Evolutionary conservation across 495 filamentous ascomycete genomes (phyloP).

Genomic region (Entonaema liquescens): DNA sequence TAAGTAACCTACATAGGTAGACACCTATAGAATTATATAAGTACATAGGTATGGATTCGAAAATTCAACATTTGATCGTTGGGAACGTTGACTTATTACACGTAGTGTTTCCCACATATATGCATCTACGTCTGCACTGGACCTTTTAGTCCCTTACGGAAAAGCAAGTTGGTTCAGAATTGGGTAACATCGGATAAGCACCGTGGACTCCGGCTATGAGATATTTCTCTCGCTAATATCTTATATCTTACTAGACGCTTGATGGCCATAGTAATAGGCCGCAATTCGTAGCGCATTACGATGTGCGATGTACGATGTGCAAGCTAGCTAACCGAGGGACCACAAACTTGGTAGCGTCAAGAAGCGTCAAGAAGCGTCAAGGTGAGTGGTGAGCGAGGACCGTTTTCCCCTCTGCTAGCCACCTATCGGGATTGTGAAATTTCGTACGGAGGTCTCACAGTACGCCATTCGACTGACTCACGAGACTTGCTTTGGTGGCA

Average conservation of each 20-base stretch:
- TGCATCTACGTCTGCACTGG: neutral
- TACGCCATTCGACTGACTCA: conserved; percentile 7
- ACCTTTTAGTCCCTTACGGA: neutral
- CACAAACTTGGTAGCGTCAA: neutral
- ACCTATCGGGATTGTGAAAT: conserved; percentile 11
- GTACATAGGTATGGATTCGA: too few relatives aligned
- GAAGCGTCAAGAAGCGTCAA: too few relatives aligned
- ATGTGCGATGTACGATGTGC: neutral
- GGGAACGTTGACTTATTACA: neutral
- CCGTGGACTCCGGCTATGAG: neutral
- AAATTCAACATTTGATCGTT: neutral
- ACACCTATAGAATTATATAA: conserved; percentile 15
- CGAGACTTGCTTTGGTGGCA: conserved; percentile 15
- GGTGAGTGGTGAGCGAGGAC: neutral
- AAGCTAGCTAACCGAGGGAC: neutral
- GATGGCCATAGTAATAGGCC: neutral
- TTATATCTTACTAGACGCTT: neutral
- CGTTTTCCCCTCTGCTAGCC: neutral
- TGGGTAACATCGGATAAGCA: neutral
- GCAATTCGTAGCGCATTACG: neutral
- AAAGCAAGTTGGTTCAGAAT: neutral
- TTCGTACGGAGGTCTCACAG: conserved; percentile 12
- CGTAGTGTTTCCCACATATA: neutral
- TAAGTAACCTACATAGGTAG: too few relatives aligned
- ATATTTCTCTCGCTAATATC: neutral